These are phyloP conservation scores for Populus hybrid DNA, from an alignment of 441 rosid species.

Conservation along the genomic window DNA sequence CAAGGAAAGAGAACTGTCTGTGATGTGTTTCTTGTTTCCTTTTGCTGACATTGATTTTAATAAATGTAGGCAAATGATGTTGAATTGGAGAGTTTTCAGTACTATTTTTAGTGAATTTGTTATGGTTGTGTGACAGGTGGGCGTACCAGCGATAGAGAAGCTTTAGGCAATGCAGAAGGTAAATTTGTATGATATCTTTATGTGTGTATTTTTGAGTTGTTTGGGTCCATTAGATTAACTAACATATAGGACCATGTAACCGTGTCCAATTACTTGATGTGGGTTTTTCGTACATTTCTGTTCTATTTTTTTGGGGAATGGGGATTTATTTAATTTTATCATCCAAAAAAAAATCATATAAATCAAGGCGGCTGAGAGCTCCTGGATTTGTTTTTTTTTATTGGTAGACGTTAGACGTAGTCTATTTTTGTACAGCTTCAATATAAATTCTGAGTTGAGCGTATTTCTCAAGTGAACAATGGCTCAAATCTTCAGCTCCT, in stretches of 20 bases:
- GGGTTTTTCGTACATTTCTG: no score
- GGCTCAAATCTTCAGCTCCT: not conserved
- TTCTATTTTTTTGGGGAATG: no score
- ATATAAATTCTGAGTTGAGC: not conserved
- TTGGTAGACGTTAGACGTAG: no score
- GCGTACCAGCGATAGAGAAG: conserved; percentile 32
- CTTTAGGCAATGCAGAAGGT: conserved; percentile 48
- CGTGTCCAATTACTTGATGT: not conserved
- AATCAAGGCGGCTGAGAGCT: no score
- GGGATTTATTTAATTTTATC: no score
- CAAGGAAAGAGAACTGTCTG: not conserved
- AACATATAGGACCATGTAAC: not conserved
- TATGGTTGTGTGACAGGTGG: conserved; percentile 33
- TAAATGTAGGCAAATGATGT: not conserved
- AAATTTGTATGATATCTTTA: not conserved
- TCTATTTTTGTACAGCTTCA: not conserved
- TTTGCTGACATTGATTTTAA: not conserved
- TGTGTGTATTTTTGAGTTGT: not conserved
- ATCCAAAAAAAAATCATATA: no score
- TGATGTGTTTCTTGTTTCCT: not conserved
- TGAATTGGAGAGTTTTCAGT: not conserved
- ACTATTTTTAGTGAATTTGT: not conserved
- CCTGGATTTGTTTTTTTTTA: no score
- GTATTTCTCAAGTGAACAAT: not conserved
- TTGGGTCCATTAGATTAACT: not conserved